Evolutionary conservation across 371 early-diverging fungal genomes (phyloP), one percentile per base, ranked within the genome.

Genomic region (Enterospora canceri): DNA sequence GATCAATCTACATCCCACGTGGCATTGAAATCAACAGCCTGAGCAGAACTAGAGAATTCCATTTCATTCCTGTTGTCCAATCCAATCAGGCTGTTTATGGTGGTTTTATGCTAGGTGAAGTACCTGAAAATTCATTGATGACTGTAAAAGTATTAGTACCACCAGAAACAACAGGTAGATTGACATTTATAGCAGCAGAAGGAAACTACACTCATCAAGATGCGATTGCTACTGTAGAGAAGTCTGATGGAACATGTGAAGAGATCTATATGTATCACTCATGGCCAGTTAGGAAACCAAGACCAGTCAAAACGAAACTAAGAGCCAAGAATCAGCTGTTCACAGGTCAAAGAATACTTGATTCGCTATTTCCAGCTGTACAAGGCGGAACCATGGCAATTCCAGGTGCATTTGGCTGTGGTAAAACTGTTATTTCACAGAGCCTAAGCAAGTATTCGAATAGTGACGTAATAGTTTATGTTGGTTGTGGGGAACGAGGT

Each of bases 391-490:
- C 99, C 16, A 94, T 95, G 2, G 97, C 97, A 35, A 94, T 98
- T 83, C 99, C 99, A 16, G 99, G 99, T 64, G 99, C 99, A 59
- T 98, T 98, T 81, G 99, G 99, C 40, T 98, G 99, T 82, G 99
- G 99, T 59, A 98, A 98, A 84, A 98, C 99, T 58, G 99, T 98
- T 66, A 98, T 98, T 82, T 96, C 97, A 1, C 99, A 98, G 82
- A 89, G 94, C 1, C 83, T 98, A 66, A 94, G 96, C 63, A 98
- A 98, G 82, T 98, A 94, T 83, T 94, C 95, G 73, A 98, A 98
- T 86, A 94, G 94, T 53, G 97, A 98, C 80, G 85, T 94, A 62
- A 97, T 98, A 82, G 89, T 98, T 62, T 98, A 98, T 80, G 96
- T 97, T 64, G 99, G 99, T 40, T 91, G 88, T 71, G 99, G 97